These are phyloP conservation scores for Carnegiea gigantea DNA, from an alignment of 179 eudicot species.

Conservation along the genomic window DNA sequence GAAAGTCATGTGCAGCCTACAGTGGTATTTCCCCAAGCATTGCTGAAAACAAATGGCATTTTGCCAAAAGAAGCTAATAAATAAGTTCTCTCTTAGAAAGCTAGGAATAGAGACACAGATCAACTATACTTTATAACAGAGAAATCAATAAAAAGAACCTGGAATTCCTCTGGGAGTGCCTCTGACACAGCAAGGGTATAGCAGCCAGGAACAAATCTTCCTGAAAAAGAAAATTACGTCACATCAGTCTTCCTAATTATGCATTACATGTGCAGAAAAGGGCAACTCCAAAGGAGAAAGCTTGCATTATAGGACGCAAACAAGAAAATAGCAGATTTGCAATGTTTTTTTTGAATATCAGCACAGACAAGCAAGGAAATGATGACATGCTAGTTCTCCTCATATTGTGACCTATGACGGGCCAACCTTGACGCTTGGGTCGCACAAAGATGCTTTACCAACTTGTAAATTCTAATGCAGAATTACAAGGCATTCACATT, in stretches of 20 bases:
- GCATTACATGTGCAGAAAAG: neutral
- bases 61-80: neutral
- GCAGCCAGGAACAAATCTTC: slow-evolving; percentile 83
- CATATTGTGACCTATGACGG: neutral
- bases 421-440: neutral
- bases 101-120: neutral
- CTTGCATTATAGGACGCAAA: neutral
- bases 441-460: too few species aligned
- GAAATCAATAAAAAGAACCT: slow-evolving; percentile 41
- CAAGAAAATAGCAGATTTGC: neutral
- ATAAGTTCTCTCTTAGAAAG: neutral
- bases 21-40: neutral
- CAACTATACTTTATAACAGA: neutral
- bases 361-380: neutral
- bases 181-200: slow-evolving; percentile 94
- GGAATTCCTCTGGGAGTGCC: slow-evolving; percentile 72
- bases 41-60: neutral
- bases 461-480: too few species aligned
- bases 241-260: slow-evolving; percentile 3
- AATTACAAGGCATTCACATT: too few species aligned
- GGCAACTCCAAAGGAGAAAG: neutral
- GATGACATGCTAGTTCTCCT: neutral
- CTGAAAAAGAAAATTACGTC: slow-evolving; percentile 32
- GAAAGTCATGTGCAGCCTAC: neutral
- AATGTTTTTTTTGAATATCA: neutral